Percentiles rank a stretch among this genome's conserved stretches.
These are phyloP conservation scores for Colletotrichum somersetense DNA, from an alignment of 2,329 filamentous ascomycete species.

Conservation along the genomic window DNA sequence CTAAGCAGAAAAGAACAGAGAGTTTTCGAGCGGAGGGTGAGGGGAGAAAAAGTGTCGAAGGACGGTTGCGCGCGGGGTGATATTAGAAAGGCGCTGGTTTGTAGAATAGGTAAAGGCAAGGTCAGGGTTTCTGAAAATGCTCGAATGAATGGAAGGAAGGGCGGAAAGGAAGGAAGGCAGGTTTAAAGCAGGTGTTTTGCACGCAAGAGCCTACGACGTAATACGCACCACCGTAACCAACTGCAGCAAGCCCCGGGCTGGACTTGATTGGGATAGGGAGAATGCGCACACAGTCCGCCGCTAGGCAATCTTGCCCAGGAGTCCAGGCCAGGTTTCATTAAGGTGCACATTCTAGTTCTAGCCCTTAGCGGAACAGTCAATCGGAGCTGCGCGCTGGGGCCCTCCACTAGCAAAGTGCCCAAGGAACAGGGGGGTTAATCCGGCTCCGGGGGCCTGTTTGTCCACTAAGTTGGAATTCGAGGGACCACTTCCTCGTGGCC, in stretches of 20 bases:
- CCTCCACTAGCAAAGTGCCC: constrained; percentile 21
- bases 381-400: constrained; percentile 33
- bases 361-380: constrained; percentile 34
- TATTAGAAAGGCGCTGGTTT: constrained; percentile 35
- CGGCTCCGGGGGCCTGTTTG: constrained; percentile 20
- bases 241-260: constrained; percentile 21
- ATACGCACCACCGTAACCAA: constrained; percentile 37
- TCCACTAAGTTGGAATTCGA: constrained; percentile 22
- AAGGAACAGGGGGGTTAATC: constrained; percentile 34
- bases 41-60: constrained; percentile 34
- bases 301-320: constrained; percentile 20
- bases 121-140: constrained; percentile 35
- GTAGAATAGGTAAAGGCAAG: constrained; percentile 23
- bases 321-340: constrained; percentile 42
- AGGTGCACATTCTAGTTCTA: constrained; percentile 33
- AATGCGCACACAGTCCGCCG: constrained; percentile 23
- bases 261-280: constrained; percentile 38
- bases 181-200: constrained; percentile 41
- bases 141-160: constrained; percentile 25
- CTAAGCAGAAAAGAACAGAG: constrained; percentile 9
- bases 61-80: constrained; percentile 36
- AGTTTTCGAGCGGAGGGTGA: constrained; percentile 28
- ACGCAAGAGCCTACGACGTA: constrained; percentile 41
- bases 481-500: constrained; percentile 25
- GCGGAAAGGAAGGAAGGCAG: constrained; percentile 29